Percentiles rank a stretch among this genome's conserved stretches.
These are phyloP conservation scores for Rhynchospora tenuis DNA, from an alignment of 176 grass and related monocot genomes.

Conservation along the genomic window DNA sequence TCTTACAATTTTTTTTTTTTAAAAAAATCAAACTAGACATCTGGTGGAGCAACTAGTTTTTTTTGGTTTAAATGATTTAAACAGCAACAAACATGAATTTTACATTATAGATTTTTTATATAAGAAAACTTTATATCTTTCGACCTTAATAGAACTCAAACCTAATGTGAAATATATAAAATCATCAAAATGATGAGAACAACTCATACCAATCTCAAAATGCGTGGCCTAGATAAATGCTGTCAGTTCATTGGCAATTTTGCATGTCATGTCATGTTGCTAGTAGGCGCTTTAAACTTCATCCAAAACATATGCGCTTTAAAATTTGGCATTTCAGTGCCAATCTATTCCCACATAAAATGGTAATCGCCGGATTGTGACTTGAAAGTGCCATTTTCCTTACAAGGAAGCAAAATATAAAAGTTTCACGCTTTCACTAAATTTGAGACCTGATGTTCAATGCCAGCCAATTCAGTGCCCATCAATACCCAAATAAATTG, in stretches of 20 bases:
- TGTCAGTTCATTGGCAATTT: not conserved
- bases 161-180: not conserved
- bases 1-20: not conserved
- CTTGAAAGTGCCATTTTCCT: not conserved
- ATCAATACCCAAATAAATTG: not conserved
- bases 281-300: not conserved
- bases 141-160: not conserved
- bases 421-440: not conserved
- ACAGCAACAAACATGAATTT: not conserved
- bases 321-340: not conserved
- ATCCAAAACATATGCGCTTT: not conserved
- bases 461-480: not conserved
- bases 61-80: not conserved
- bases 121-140: not conserved
- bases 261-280: not conserved
- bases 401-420: not conserved
- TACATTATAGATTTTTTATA: not conserved
- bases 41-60: not conserved
- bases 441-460: not conserved
- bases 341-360: not conserved
- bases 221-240: not conserved
- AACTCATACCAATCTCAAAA: not conserved
- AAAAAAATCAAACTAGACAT: not conserved
- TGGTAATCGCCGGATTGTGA: not conserved
- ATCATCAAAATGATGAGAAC: not conserved